Evolutionary conservation across 345 rosid species (phyloP).

Genomic region (Mangifera indica): DNA sequence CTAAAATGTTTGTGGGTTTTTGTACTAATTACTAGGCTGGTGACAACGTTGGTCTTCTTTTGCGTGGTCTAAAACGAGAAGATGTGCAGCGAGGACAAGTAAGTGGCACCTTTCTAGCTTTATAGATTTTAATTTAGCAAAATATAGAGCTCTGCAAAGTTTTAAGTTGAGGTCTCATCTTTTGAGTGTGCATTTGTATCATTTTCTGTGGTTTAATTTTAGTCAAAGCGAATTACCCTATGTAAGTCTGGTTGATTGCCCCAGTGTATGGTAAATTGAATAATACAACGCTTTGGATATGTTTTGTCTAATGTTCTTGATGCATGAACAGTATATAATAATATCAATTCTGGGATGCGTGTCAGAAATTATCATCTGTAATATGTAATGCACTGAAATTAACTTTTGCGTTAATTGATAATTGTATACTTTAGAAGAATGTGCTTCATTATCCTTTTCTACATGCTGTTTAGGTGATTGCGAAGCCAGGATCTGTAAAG

Average conservation of each 20-base stretch:
- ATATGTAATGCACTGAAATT: not conserved
- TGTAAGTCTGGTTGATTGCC: not conserved
- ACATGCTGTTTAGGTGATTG: conserved; percentile 69
- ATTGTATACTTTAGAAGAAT: not conserved
- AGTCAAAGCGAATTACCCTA: not conserved
- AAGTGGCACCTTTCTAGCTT: conserved; percentile 18
- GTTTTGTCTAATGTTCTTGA: not conserved
- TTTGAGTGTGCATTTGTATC: not conserved
- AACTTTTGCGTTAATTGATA: not conserved
- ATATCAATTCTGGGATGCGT: not conserved
- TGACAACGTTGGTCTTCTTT: conserved; percentile 95
- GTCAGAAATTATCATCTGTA: not conserved
- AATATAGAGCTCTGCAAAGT: not conserved
- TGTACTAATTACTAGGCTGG: conserved; percentile 67
- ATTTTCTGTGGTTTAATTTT: not conserved
- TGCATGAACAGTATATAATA: not conserved
- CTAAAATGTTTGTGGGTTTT: conserved; percentile 7
- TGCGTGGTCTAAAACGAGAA: conserved; percentile 91
- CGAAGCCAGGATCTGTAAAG: conserved; percentile 87
- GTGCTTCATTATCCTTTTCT: not conserved
- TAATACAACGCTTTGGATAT: not conserved
- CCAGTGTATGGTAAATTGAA: not conserved
- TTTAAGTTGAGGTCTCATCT: not conserved
- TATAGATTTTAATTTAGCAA: not conserved
- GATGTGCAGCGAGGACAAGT: conserved; percentile 94